These are phyloP conservation scores for Coniochaeta hoffmannii DNA, from an alignment of 2,329 filamentous ascomycete genomes.

Conservation along the genomic window DNA sequence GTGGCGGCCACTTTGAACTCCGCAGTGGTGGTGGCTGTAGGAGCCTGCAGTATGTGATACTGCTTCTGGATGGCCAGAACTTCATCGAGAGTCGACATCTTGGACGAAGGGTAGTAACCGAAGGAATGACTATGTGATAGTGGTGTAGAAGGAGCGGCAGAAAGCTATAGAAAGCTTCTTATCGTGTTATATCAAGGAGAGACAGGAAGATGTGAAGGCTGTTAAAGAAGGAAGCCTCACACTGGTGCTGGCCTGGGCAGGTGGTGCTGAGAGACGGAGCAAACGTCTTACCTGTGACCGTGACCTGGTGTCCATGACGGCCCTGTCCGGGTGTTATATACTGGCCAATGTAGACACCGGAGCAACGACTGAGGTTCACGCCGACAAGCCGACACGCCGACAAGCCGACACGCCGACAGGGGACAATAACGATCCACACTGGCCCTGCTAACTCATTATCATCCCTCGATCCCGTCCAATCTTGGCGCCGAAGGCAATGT, in stretches of 20 bases:
- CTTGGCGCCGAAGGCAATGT: background rate
- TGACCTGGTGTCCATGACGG: background rate
- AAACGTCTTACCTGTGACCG: constrained; percentile 1
- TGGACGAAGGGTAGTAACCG: background rate
- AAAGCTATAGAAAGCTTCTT: constrained; percentile 2
- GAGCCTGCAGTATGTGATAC: constrained; percentile 15
- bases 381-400: background rate
- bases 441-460: background rate
- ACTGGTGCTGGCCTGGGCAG: background rate
- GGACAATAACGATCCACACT: background rate
- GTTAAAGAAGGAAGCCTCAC: constrained; percentile 4
- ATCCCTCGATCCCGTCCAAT: background rate
- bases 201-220: background rate
- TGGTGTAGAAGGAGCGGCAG: background rate
- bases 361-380: background rate
- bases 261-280: constrained; percentile 1
- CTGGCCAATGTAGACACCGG: background rate
- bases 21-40: constrained; percentile 2
- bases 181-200: constrained; percentile 1
- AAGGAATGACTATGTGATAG: background rate
- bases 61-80: constrained; percentile 16
- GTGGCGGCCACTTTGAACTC: constrained; percentile 2
- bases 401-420: background rate
- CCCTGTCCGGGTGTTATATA: background rate
- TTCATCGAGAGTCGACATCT: constrained; percentile 21